Percentiles rank a stretch among this genome's conserved stretches.
phyloP scores from a whole-genome alignment of 257 asterid species.

The Plantago major region DNA sequence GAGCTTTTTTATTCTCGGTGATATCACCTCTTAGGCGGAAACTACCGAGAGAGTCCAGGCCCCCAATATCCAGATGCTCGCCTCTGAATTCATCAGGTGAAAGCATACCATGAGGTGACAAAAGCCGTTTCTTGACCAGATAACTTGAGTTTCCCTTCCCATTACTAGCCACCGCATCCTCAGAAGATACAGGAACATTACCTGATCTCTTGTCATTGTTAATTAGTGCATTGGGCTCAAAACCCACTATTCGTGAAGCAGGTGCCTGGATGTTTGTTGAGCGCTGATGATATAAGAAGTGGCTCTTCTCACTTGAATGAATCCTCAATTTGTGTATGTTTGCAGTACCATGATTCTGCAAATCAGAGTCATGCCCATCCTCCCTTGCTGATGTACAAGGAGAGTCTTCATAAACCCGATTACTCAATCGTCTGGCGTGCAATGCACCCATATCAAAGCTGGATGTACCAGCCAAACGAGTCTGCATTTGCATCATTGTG shows the following conservation, averaged over 20 bases:
- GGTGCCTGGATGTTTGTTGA: constrained; percentile 54
- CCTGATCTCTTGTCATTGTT: constrained; percentile 29
- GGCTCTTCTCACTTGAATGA: constrained; percentile 37
- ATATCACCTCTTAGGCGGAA: constrained; percentile 23
- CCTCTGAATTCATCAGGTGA: constrained; percentile 42
- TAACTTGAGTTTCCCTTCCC: constrained; percentile 40
- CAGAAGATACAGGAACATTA: constrained; percentile 22
- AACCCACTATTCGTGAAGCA: constrained; percentile 73
- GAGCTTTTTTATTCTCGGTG: constrained; percentile 66
- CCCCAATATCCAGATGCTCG: constrained; percentile 43
- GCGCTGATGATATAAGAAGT: constrained; percentile 31
- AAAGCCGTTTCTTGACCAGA: constrained; percentile 52
- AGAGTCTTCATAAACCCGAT: constrained; percentile 28
- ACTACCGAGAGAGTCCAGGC: constrained; percentile 22
- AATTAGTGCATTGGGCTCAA: constrained; percentile 40
- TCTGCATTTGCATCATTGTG: constrained; percentile 44
- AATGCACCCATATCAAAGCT: constrained; percentile 51
- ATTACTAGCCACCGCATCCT: constrained; percentile 20
- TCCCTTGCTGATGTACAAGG: constrained; percentile 47
- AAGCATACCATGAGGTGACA: constrained; percentile 57
- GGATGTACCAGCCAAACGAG: constrained; percentile 38
- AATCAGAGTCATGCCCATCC: constrained; percentile 36
- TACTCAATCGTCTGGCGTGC: constrained; percentile 32
- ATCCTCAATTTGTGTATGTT: constrained; percentile 46
- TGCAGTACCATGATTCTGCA: constrained; percentile 45